Evolutionary conservation across 2,329 filamentous ascomycete genomes (phyloP).

Genomic region (Pyricularia grisea): DNA sequence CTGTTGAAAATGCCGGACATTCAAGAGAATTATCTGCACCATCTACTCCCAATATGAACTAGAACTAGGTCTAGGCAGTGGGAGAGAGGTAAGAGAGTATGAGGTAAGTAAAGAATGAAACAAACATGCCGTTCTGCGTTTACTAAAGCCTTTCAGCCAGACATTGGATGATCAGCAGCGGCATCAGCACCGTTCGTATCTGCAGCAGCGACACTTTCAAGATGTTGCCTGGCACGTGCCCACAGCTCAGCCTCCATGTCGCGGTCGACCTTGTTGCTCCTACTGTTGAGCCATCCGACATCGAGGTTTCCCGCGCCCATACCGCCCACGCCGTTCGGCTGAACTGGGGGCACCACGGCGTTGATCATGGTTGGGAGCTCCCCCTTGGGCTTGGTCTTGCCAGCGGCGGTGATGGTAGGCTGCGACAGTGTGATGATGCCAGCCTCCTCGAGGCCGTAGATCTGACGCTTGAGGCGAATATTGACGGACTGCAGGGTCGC

Average conservation of each 20-base stretch:
- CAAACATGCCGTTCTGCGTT: background rate
- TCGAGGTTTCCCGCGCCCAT: slow-evolving; percentile 52
- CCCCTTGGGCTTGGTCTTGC: slow-evolving; percentile 12
- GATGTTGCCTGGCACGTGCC: slow-evolving; percentile 47
- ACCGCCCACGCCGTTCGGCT: slow-evolving; percentile 45
- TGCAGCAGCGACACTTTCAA: slow-evolving; percentile 23
- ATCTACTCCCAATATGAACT: background rate
- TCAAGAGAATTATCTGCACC: background rate
- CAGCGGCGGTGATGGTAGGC: slow-evolving; percentile 17
- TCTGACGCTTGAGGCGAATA: slow-evolving; percentile 64
- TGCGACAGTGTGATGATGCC: slow-evolving; percentile 51
- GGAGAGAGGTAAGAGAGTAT: background rate
- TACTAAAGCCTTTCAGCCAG: background rate
- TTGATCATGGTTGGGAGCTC: slow-evolving; percentile 8
- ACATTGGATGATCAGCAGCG: background rate
- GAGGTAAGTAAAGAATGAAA: background rate
- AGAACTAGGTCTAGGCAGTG: too few relatives aligned
- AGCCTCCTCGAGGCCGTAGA: slow-evolving; percentile 74
- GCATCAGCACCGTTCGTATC: background rate
- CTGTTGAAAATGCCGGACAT: background rate
- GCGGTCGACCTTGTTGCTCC: slow-evolving; percentile 70
- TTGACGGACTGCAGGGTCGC: slow-evolving; percentile 64
- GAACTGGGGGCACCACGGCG: slow-evolving; percentile 20
- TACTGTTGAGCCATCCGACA: slow-evolving; percentile 82
- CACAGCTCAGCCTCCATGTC: slow-evolving; percentile 80